Evolutionary conservation across 2,329 filamentous ascomycete species (phyloP), one percentile per base, ranked within the genome.

Genomic region (Xylariales sp.): DNA sequence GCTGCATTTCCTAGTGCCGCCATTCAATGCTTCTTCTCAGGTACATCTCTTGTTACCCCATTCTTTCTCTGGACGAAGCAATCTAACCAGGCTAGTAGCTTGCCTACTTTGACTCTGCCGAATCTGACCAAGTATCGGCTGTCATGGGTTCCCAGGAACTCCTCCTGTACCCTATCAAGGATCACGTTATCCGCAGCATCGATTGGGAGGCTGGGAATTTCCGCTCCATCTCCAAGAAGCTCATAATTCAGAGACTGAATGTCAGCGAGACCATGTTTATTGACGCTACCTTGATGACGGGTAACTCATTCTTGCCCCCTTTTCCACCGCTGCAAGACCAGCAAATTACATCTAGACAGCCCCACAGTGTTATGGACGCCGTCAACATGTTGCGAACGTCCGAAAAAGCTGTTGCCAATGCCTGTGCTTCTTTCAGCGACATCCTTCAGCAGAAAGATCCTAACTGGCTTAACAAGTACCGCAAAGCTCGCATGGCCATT

Each of bases 11-110:
- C 70, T 88, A 33, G 85, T 94, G 30, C 84, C 91, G 11, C 91
- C 91, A 2, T 95, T 88, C 67, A 89, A 85, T 60, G 88, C 90
- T 25, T 83, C 85, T 52, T 87, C 88, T 41, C 88, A 95, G 78
- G 87, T 91, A 63, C 56, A 69, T 14, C 16, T 27, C 10, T 14
- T 13, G 14, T 12, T 20, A 5, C 31, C 10, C 8, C 5, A 17
- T 19, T n/a, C 28, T 30, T 7, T 30, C 28, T 30, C 8, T 30
- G 10, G 7, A 25, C n/a, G 23, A 11, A 30, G 7, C 14, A 15
- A 30, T 10, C 28, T 59, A 18, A 35, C 63, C 46, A 52, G 33
- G 52, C 45, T 29, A 24, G 31, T 51, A 89, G 82, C 77, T 95
- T 45, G 85, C 87, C 31, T 88, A 91, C 55, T 79, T 95, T 41